Evolutionary conservation across 1,284 basidiomycete species (phyloP), one percentile per base, ranked within the genome.

Genomic region (Puccinia hordei): DNA sequence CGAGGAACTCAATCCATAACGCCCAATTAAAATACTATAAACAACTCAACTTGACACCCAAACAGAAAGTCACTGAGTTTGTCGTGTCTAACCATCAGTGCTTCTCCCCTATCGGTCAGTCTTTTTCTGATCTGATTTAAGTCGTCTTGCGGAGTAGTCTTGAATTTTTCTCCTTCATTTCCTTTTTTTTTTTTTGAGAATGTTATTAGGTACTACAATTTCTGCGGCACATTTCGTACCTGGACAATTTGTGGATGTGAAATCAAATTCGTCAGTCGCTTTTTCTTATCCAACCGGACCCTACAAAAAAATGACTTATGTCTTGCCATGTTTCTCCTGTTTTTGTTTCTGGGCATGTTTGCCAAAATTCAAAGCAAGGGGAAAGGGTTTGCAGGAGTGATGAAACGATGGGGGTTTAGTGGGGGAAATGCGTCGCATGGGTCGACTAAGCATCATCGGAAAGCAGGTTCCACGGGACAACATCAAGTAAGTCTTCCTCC

Each of bases 221-320:
- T 95, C 93, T 73, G 94, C 95, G 0, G 89, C 92, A 59, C 97
- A 99, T 87, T 99, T 98, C 85, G 96, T 99, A 19, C 97, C 97
- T 0, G 97, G 97, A 0, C 97, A 99, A 86, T 94, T 90, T 85
- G 93, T 99, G 24, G 97, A 99, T 86, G 93, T 97, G 1, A 89
- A 93, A 81, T 93, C 93, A 15, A 94, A 92, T 83, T 93, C 93
- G 93, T 97, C 86, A 83, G 93, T 89, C 3, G 33, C 15, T 4
- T 17, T 61, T 82, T 49, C 27, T n/a, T 13, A n/a, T 76, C 41
- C 73, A 59, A 49, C 24, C 12, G 38, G 38, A 12, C 12, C 6
- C 38, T 6, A 41, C 4, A 41, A 41, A 12, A 41, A 41, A 41
- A 41, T 41, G 27, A 1, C 55, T 51, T 49, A 44, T 79, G 17